Conservation (phyloP, 139 green algal species). For the Desmodesmus armatus region DNA sequence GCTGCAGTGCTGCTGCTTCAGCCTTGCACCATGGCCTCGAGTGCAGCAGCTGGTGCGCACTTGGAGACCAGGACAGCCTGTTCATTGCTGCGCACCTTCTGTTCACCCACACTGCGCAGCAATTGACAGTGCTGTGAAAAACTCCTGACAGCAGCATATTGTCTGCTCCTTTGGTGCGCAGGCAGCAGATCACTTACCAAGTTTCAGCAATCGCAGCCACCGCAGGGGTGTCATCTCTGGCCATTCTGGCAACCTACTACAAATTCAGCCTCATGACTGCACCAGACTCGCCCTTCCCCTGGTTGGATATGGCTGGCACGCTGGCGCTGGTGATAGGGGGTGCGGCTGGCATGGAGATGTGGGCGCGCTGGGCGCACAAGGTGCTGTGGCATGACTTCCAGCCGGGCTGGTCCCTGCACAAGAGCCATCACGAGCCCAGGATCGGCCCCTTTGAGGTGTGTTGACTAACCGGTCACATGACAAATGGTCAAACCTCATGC, state of each 20-base stretch:
- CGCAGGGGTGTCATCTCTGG: conserved; percentile 63
- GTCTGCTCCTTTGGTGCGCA: not conserved
- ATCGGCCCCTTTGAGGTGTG: conserved; percentile 91
- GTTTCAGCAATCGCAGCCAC: conserved; percentile 77
- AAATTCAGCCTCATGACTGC: conserved; percentile 69
- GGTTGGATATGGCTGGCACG: conserved; percentile 75
- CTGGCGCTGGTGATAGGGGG: conserved; percentile 80
- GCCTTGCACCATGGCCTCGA: not conserved
- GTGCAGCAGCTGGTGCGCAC: not conserved
- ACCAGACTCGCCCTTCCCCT: conserved; percentile 61
- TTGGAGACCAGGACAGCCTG: not conserved
- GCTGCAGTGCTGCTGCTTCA: not conserved
- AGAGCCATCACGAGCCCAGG: conserved; percentile 93
- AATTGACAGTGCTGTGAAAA: not conserved
- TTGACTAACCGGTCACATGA: not conserved
- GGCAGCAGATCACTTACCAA: conserved; percentile 77
- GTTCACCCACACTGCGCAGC: not conserved
- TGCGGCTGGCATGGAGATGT: conserved; percentile 90
- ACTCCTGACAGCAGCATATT: not conserved
- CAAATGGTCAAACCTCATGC: not conserved
- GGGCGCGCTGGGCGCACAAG: conserved; percentile 92
- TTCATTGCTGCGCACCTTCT: not conserved
- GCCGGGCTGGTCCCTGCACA: conserved; percentile 88
- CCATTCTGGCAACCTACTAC: conserved; percentile 80
- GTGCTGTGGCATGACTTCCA: conserved; percentile 93